Percentiles rank a stretch among this genome's conserved stretches.
phyloP scores from a whole-genome alignment of 768 basidiomycete species.

The Trametes punicea region DNA sequence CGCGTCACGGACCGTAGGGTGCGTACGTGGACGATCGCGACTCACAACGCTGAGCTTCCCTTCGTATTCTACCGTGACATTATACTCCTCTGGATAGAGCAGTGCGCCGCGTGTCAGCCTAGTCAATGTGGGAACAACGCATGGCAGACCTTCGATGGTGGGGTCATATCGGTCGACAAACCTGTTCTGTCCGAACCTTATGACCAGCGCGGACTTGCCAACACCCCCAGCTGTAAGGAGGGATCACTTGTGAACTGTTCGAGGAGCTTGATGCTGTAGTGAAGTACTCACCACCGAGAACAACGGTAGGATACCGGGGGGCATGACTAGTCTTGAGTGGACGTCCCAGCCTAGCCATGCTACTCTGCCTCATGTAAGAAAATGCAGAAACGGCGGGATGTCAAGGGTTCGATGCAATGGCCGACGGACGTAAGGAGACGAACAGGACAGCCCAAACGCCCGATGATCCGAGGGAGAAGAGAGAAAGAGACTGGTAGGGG shows the following conservation, averaged over 20 bases:
- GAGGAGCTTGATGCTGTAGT: not conserved
- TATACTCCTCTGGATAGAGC: constrained; percentile 61
- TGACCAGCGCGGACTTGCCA: constrained; percentile 83
- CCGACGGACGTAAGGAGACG: not conserved
- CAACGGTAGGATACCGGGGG: constrained; percentile 52
- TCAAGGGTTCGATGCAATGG: not conserved
- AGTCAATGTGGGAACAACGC: constrained; percentile 16
- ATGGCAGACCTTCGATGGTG: constrained; percentile 81
- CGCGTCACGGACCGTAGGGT: not conserved
- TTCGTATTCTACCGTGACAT: constrained; percentile 54
- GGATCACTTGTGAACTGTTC: not conserved
- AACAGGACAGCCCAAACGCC: not conserved
- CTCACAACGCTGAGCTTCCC: constrained; percentile 60
- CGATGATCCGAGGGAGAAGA: constrained; percentile 3
- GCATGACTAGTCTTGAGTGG: not conserved
- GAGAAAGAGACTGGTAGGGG: constrained; percentile 9
- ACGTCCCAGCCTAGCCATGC: constrained; percentile 8
- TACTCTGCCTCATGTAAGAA: not conserved
- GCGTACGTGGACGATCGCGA: constrained; percentile 14
- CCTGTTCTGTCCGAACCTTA: constrained; percentile 69
- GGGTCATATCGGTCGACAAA: constrained; percentile 80
- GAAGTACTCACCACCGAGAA: constrained; percentile 64
- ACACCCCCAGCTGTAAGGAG: constrained; percentile 69
- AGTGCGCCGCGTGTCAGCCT: not conserved
- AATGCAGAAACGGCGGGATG: not conserved